Evolutionary conservation across 345 rosid species (phyloP).

Genomic region (Eucalyptus curtisii): DNA sequence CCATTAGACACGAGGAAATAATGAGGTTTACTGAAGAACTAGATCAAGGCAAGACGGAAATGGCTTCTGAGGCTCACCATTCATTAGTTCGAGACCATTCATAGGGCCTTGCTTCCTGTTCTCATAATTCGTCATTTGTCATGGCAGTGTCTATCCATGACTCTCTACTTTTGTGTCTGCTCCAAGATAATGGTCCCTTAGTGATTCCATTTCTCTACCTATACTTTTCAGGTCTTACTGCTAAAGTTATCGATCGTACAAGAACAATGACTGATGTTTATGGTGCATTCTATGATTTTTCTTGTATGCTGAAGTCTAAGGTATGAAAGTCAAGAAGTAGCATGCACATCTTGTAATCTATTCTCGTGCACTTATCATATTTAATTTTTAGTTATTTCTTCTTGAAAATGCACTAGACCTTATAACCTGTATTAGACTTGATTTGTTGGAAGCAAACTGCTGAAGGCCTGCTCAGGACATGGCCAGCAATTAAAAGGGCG

Average conservation of each 20-base stretch:
- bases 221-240: slow-evolving; percentile 64
- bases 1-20: not conserved
- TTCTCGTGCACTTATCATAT: not conserved
- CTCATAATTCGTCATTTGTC: not conserved
- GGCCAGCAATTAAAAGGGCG: not conserved
- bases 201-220: not conserved
- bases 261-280: slow-evolving; percentile 85
- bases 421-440: not conserved
- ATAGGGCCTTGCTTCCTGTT: not conserved
- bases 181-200: not conserved
- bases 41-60: not conserved
- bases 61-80: not conserved
- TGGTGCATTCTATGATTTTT: slow-evolving; percentile 75
- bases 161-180: not conserved
- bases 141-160: not conserved
- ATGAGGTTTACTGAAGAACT: not conserved
- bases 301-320: slow-evolving; percentile 64
- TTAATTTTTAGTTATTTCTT: not conserved
- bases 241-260: slow-evolving; percentile 72
- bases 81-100: not conserved
- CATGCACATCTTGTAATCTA: not conserved
- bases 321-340: slow-evolving; percentile 5
- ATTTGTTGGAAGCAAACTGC: not conserved
- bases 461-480: not conserved
- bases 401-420: not conserved